Evolutionary conservation across 768 basidiomycete genomes (phyloP).

Genomic region (Strobilomyces dryophilus): DNA sequence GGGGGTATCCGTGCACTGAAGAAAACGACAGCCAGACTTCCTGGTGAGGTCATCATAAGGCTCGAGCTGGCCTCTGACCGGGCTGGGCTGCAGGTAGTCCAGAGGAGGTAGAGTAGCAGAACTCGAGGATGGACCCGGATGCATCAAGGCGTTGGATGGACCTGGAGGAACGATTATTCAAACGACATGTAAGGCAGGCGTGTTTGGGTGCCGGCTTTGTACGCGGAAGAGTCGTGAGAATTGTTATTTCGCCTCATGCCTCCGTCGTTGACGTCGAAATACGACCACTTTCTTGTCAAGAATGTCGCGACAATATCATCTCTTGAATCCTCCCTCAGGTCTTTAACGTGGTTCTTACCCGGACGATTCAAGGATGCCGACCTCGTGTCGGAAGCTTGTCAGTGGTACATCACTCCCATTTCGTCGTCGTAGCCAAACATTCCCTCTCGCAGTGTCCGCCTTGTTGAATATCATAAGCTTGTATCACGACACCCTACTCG

Average conservation of each 20-base stretch:
- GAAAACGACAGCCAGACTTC: constrained; percentile 62
- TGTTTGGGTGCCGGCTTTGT: constrained; percentile 28
- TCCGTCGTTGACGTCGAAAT: constrained; percentile 62
- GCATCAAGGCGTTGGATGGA: constrained; percentile 19
- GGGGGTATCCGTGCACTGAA: constrained; percentile 73
- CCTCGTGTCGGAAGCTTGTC: constrained; percentile 89
- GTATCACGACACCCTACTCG: constrained; percentile 93
- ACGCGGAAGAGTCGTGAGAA: constrained; percentile 18
- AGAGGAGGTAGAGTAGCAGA: constrained; percentile 31
- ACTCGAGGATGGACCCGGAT: constrained; percentile 20
- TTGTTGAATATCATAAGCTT: constrained; percentile 81
- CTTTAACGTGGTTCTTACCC: constrained; percentile 92
- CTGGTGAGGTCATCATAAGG: constrained; percentile 48
- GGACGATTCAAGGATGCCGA: constrained; percentile 98
- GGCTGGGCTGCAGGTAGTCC: constrained; percentile 58
- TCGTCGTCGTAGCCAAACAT: constrained; percentile 13
- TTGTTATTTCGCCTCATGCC: neutral
- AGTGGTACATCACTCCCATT: constrained; percentile 37
- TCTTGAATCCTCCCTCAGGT: constrained; percentile 85
- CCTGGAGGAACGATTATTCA: neutral
- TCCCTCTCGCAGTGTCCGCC: constrained; percentile 65
- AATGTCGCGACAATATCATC: constrained; percentile 84
- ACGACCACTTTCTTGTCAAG: constrained; percentile 78
- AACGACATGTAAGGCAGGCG: constrained; percentile 2
- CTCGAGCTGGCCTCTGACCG: constrained; percentile 73